Conservation (phyloP, 2,329 filamentous ascomycete species). For the Fusarium sp. region DNA sequence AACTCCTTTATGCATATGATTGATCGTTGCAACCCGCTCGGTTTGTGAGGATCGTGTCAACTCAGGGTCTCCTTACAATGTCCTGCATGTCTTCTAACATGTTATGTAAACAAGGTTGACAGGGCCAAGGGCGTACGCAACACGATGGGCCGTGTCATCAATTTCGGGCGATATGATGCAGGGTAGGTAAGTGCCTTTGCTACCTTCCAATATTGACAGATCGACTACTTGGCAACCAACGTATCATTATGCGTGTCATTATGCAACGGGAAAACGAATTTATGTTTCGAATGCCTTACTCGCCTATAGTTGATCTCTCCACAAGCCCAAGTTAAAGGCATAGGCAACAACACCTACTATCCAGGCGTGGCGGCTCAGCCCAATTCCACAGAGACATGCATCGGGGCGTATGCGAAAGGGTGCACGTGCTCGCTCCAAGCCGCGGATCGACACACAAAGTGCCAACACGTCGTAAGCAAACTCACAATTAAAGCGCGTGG, state of each 20-base stretch:
- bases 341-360: not conserved
- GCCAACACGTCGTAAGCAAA: slow-evolving; percentile 30
- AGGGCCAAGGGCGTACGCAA: slow-evolving; percentile 23
- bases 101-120: slow-evolving; percentile 12
- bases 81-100: slow-evolving; percentile 4
- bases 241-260: not conserved
- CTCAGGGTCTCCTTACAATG: slow-evolving; percentile 22
- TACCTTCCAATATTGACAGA: slow-evolving; percentile 1
- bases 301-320: slow-evolving; percentile 4
- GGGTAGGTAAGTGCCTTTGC: slow-evolving; percentile 16
- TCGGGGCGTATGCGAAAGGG: slow-evolving; percentile 4
- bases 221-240: not conserved
- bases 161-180: slow-evolving; percentile 16
- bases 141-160: slow-evolving; percentile 16
- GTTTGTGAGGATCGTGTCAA: slow-evolving; percentile 20
- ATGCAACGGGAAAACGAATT: not conserved
- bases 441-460: slow-evolving; percentile 36
- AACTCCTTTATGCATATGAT: slow-evolving; percentile 32
- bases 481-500: not conserved
- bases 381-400: slow-evolving; percentile 16
- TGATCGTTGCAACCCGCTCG: slow-evolving; percentile 5
- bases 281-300: not conserved
- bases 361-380: not conserved
- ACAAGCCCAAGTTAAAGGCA: not conserved
- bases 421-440: slow-evolving; percentile 31